These are phyloP conservation scores for Neocucurbitaria cava DNA, from an alignment of 2,329 filamentous ascomycete species.

Conservation along the genomic window DNA sequence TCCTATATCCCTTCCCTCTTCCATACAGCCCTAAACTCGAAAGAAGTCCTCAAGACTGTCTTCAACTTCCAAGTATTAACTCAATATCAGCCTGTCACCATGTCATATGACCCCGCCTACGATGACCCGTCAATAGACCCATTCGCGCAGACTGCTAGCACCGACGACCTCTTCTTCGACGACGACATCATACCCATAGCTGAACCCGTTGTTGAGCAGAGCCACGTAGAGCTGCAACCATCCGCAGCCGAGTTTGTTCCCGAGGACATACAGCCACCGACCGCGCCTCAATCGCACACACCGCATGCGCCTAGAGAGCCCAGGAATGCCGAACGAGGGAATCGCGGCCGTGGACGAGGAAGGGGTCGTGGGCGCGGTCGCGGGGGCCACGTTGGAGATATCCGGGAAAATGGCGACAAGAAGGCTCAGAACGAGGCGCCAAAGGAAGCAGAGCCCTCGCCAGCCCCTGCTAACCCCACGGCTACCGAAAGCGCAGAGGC, in stretches of 20 bases:
- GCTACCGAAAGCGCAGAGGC: conserved; percentile 17
- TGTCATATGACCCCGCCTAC: conserved; percentile 38
- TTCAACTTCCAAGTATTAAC: not conserved
- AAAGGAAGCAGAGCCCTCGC: conserved; percentile 28
- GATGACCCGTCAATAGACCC: conserved; percentile 48
- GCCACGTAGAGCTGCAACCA: conserved; percentile 24
- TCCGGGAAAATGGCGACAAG: conserved; percentile 23
- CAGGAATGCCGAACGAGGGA: conserved; percentile 34
- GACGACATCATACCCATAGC: conserved; percentile 58
- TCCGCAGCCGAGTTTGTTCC: conserved; percentile 29
- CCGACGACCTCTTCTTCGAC: conserved; percentile 60
- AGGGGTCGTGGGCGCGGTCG: conserved; percentile 34
- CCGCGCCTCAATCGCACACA: conserved; percentile 28
- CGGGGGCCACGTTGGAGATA: conserved; percentile 19
- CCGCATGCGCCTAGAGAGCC: conserved; percentile 37
- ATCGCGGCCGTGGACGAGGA: conserved; percentile 35
- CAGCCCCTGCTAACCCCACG: conserved; percentile 9
- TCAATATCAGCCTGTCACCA: conserved; percentile 20
- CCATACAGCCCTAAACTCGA: not conserved
- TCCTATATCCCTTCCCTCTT: not conserved
- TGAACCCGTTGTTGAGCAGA: conserved; percentile 50
- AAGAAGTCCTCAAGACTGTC: not conserved
- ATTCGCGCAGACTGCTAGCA: conserved; percentile 58
- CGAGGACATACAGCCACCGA: conserved; percentile 23
- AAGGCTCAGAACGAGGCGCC: conserved; percentile 21